Conservation (phyloP, 192 early-diverging fungal genomes). For the Thoreauomyces humboldtii region DNA sequence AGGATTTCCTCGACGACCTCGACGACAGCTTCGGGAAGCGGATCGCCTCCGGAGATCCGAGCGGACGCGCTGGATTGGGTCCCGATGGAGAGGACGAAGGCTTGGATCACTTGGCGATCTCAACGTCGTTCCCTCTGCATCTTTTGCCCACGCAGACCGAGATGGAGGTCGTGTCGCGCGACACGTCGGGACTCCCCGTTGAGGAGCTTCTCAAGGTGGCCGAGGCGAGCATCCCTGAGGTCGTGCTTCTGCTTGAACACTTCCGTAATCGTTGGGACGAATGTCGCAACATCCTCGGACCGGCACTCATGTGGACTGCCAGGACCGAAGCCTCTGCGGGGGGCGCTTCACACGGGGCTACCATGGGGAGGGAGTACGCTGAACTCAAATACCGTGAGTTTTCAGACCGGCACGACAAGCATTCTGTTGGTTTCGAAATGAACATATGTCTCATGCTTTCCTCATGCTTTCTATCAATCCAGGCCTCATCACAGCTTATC, state of each 20-base stretch:
- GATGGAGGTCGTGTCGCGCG: slow-evolving; percentile 27
- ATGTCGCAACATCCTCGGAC: slow-evolving; percentile 28
- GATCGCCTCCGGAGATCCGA: neutral
- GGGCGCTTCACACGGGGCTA: neutral
- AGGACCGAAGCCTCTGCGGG: slow-evolving; percentile 9
- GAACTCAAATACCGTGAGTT: slow-evolving; percentile 39
- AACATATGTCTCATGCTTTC: neutral
- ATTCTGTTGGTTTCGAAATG: no score
- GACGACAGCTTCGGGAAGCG: slow-evolving; percentile 27
- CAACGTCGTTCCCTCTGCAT: slow-evolving; percentile 21
- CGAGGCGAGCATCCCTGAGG: slow-evolving; percentile 34
- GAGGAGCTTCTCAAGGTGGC: slow-evolving; percentile 26
- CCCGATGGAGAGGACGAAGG: slow-evolving; percentile 16
- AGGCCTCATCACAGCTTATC: slow-evolving; percentile 66
- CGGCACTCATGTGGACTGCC: slow-evolving; percentile 35
- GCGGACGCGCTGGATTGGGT: neutral
- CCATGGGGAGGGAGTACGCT: slow-evolving; percentile 32
- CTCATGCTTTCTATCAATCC: neutral
- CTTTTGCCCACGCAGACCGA: slow-evolving; percentile 23
- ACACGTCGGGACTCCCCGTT: slow-evolving; percentile 15
- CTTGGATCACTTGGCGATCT: slow-evolving; percentile 28
- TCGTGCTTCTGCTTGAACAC: slow-evolving; percentile 30
- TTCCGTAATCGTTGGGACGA: slow-evolving; percentile 37
- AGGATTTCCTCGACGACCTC: slow-evolving; percentile 78
- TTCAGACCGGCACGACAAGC: no score